Evolutionary conservation across 805 yeast genomes (phyloP).

Genomic region (Scheffersomyces spartinae): DNA sequence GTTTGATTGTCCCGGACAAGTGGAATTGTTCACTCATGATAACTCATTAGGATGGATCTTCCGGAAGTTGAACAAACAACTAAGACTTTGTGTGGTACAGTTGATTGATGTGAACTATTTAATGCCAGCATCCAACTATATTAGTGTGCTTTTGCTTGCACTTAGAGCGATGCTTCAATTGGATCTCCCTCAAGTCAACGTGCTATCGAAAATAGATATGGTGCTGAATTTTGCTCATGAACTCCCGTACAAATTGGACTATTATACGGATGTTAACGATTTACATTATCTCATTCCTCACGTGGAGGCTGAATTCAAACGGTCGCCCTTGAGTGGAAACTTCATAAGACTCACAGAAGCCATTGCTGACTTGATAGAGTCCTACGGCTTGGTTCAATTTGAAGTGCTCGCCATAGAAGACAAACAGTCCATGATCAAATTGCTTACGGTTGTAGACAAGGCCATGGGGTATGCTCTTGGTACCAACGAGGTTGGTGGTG

Average conservation of each 20-base stretch:
- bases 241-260: conserved; percentile 73
- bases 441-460: conserved; percentile 71
- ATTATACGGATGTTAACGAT: conserved; percentile 88
- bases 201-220: conserved; percentile 82
- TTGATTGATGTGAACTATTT: conserved; percentile 74
- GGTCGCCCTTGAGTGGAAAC: conserved; percentile 45
- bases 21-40: conserved; percentile 88
- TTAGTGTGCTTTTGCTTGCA: conserved; percentile 69
- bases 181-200: conserved; percentile 88
- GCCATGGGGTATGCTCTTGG: conserved; percentile 94
- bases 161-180: conserved; percentile 87
- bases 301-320: conserved; percentile 62
- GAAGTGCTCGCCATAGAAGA: conserved; percentile 89
- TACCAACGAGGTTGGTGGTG: conserved; percentile 91
- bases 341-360: conserved; percentile 61
- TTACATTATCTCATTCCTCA: conserved; percentile 54
- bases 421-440: conserved; percentile 79
- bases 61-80: conserved; percentile 37
- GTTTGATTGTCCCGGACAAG: conserved; percentile 94
- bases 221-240: conserved; percentile 64
- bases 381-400: conserved; percentile 77
- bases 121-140: conserved; percentile 80
- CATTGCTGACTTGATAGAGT: conserved; percentile 75
- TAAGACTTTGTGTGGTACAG: conserved; percentile 76
- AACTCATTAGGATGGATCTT: conserved; percentile 62